Evolutionary conservation across 257 asterid genomes (phyloP), one percentile per base, ranked within the genome.

Genomic region (Solanum pinnatisectum): DNA sequence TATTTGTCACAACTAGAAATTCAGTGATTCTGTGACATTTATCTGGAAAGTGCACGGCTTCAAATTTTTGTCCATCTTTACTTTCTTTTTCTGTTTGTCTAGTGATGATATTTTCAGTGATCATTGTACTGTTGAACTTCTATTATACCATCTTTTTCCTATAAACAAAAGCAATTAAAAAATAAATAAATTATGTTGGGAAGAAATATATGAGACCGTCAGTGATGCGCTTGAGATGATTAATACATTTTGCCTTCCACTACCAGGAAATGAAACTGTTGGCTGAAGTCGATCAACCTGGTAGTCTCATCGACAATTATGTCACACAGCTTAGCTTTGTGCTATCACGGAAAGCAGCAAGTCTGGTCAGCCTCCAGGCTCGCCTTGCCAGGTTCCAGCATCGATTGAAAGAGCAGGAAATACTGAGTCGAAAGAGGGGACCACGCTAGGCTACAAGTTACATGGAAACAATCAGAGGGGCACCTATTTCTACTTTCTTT

Each of bases 321-420:
- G 97, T 95, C 90, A 90, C 98, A 10, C 98, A 96, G 79, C 91
- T 97, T 92, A 94, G 96, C 89, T 95, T 96, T 49, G 95, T 97
- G 83, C 98, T 96, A 87, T 95, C 99, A 2, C 96, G 98, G 87
- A 97, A 97, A 93, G 99, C 99, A 30, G 95, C 98, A 89, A 95
- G 96, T 91, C 93, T 95, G 71, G 98, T 97, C 85, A 92, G 99
- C 91, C 98, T 97, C 65, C 99, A 96, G 90, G 99, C 99, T 46
- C 98, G 98, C n/a, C 98, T 96, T 16, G 96, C 98, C 63, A 91
- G 99, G 92, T 97, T 97, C 92, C 99, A 95, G 92, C 99, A 97
- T 89, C 98, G 96, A 70, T 90, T 96, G 89, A 95, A 94, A 91
- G 99, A 97, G 92, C 99, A 97, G 91, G 99, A 97, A 90, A 94